These are phyloP conservation scores for Plasmodium coatneyi DNA, from an alignment of 169 alveolate species.

Conservation along the genomic window DNA sequence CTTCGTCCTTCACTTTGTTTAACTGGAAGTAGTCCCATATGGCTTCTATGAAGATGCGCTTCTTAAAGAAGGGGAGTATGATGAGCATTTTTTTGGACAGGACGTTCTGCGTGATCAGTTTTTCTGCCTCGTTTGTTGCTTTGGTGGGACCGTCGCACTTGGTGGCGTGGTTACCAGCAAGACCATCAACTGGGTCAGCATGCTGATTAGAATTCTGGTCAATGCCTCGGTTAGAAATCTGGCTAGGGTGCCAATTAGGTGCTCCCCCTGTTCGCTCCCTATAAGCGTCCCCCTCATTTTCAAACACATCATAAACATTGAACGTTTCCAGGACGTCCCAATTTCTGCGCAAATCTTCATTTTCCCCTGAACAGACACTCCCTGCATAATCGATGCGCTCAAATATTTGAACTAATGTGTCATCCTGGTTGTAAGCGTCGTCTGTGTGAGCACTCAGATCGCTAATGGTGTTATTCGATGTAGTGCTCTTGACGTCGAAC, in stretches of 20 bases:
- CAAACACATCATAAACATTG: not conserved
- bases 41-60: conserved; percentile 45
- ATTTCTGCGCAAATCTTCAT: not conserved
- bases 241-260: not conserved
- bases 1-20: not conserved
- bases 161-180: not conserved
- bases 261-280: not conserved
- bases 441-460: conserved; percentile 11
- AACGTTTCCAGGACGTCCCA: not conserved
- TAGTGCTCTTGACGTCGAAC: not conserved
- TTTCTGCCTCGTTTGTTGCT: not conserved
- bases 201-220: not conserved
- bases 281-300: not conserved
- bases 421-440: not conserved
- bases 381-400: conserved; percentile 18
- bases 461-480: not conserved
- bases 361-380: not conserved
- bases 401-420: not conserved
- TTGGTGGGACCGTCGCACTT: not conserved
- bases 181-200: not conserved
- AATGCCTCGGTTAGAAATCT: not conserved
- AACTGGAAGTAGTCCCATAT: conserved; percentile 11
- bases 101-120: not conserved
- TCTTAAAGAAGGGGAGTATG: conserved; percentile 26
- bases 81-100: not conserved